phyloP scores from a whole-genome alignment of 2,329 filamentous ascomycete genomes.

The Paracamarosporium sp. region DNA sequence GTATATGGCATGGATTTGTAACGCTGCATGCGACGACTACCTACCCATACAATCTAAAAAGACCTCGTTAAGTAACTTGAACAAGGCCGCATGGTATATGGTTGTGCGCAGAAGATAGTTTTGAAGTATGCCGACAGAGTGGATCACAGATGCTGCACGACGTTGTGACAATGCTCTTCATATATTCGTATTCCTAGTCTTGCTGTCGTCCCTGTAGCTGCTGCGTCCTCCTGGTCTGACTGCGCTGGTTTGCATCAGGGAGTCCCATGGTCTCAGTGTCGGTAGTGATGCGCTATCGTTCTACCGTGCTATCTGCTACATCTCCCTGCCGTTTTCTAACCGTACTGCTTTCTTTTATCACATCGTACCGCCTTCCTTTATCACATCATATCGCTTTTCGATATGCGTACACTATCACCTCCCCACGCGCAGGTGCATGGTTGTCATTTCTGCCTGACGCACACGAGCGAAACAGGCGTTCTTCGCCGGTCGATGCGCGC shows the following conservation, averaged over 20 bases:
- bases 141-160: no score
- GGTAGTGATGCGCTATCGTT: slow-evolving; percentile 7
- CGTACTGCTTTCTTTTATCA: not conserved
- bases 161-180: no score
- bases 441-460: slow-evolving; percentile 21
- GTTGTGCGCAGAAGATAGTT: no score
- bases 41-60: no score
- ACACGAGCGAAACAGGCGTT: not conserved
- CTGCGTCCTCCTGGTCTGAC: no score
- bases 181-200: no score
- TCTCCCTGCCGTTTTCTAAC: not conserved
- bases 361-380: no score
- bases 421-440: not conserved
- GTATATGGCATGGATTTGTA: not conserved
- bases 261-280: not conserved
- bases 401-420: not conserved
- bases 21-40: not conserved
- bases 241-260: no score
- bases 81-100: no score
- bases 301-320: not conserved
- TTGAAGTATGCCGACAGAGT: no score
- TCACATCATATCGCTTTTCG: not conserved
- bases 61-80: no score
- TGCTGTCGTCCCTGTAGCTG: no score
- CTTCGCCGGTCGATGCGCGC: not conserved